These are phyloP conservation scores for Metschnikowia arizonensis DNA, from an alignment of 805 yeast species.

Conservation along the genomic window DNA sequence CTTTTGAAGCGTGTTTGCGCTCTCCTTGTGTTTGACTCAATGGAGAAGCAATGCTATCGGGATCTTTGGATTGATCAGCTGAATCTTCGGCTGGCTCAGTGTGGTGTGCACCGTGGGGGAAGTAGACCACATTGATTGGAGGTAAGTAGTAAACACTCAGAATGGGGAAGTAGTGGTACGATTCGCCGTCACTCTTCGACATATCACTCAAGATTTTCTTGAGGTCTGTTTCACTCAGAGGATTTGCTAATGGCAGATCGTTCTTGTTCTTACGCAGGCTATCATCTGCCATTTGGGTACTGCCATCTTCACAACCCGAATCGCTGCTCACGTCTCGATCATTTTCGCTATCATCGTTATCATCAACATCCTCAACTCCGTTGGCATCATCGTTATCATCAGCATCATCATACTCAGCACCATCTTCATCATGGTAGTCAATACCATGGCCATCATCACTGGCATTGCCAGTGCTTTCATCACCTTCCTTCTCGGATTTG, in stretches of 20 bases:
- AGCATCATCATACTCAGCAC: neutral
- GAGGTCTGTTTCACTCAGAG: conserved; percentile 7
- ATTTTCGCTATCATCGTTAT: neutral
- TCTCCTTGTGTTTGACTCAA: conserved; percentile 4
- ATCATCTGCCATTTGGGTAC: neutral
- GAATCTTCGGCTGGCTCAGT: conserved; percentile 6
- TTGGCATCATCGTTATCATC: neutral
- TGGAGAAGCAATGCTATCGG: conserved; percentile 1
- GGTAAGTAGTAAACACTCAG: conserved; percentile 49
- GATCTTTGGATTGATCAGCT: neutral
- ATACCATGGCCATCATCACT: neutral
- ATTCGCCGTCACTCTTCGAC: conserved; percentile 7
- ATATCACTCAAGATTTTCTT: conserved; percentile 9
- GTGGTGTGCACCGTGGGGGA: conserved; percentile 53
- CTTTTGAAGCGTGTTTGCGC: conserved; percentile 9
- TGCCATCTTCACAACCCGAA: conserved; percentile 1
- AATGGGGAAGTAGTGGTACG: conserved; percentile 49
- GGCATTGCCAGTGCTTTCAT: neutral
- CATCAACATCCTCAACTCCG: neutral
- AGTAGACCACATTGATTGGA: conserved; percentile 52
- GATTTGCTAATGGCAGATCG: neutral
- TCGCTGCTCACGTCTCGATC: conserved; percentile 1
- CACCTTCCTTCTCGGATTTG: neutral
- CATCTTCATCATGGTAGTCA: neutral
- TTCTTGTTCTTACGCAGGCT: neutral